Evolutionary conservation across 495 filamentous ascomycete genomes (phyloP).

Genomic region (Penicillium turbatum): DNA sequence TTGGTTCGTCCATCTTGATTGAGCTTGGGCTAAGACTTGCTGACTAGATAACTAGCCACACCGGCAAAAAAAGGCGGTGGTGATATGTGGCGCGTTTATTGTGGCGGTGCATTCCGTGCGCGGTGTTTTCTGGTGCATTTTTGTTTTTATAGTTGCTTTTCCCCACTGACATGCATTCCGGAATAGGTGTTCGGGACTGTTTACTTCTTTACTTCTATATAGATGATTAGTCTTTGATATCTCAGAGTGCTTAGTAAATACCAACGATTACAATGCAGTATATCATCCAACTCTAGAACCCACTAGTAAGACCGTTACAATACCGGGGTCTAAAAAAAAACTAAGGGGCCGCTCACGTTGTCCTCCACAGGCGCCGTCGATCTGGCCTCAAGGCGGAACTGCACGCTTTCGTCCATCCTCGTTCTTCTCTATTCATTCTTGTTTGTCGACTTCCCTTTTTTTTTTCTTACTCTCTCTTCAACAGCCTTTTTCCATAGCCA

Average conservation of each 20-base stretch:
- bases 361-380: conserved; percentile 25
- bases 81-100: background rate
- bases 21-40: background rate
- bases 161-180: background rate
- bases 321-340: conserved; percentile 9
- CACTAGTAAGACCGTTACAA: conserved; percentile 2
- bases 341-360: conserved; percentile 22
- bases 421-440: conserved; percentile 27
- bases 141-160: background rate
- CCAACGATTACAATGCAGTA: no score
- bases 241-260: background rate
- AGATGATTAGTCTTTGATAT: background rate
- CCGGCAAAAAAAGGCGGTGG: background rate
- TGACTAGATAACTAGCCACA: conserved; percentile 6
- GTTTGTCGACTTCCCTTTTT: conserved; percentile 20
- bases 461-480: conserved; percentile 21
- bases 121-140: background rate
- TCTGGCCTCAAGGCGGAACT: conserved; percentile 33
- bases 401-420: conserved; percentile 34
- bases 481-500: conserved; percentile 12
- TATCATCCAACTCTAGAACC: background rate
- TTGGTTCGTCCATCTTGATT: background rate
- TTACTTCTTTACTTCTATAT: background rate
- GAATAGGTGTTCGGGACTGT: background rate
- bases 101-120: conserved; percentile 1